These are phyloP conservation scores for Tuber calosporum DNA, from an alignment of 495 filamentous ascomycete species.

Conservation along the genomic window DNA sequence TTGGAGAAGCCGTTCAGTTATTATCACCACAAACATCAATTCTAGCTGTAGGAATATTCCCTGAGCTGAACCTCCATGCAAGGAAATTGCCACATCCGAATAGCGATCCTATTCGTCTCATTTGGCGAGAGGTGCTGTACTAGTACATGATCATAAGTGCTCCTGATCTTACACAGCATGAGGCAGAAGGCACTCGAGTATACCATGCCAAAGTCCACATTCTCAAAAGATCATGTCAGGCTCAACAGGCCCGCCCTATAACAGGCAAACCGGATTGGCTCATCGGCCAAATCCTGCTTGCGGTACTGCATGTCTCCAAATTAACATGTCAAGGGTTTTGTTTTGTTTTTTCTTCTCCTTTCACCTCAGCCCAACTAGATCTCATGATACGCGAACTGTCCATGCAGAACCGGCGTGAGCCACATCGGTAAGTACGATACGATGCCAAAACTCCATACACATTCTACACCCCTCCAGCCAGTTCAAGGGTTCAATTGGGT, in stretches of 20 bases:
- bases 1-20: background rate
- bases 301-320: background rate
- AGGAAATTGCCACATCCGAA: background rate
- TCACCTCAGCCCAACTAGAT: background rate
- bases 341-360: background rate
- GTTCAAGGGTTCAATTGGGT: background rate
- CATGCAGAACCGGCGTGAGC: background rate
- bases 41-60: conserved; percentile 3
- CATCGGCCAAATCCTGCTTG: background rate
- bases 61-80: background rate
- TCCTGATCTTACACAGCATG: background rate
- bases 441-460: background rate
- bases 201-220: background rate
- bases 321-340: background rate
- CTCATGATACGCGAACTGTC: background rate
- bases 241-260: background rate
- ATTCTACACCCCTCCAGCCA: background rate
- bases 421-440: background rate
- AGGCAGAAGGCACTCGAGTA: background rate
- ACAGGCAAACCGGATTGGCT: background rate
- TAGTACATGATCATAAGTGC: background rate
- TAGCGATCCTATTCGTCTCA: conserved; percentile 3
- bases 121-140: conserved; percentile 11
- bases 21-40: conserved; percentile 15
- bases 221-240: background rate